phyloP scores from a whole-genome alignment of 2,329 filamentous ascomycete genomes.

The Colletotrichum musicola region DNA sequence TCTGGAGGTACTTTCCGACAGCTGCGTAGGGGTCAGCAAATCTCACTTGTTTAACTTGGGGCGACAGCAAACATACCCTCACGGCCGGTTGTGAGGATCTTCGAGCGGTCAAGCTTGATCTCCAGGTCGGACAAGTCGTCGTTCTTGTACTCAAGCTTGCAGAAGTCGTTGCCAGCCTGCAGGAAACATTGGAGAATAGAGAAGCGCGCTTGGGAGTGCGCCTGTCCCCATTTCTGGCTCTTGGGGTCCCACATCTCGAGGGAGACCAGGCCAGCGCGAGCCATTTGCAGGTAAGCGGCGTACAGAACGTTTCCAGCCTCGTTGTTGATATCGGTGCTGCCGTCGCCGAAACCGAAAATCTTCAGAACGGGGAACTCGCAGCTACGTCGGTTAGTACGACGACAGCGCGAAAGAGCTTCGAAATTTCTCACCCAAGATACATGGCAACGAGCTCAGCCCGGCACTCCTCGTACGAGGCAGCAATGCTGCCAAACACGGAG shows the following conservation, averaged over 20 bases:
- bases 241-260: constrained; percentile 97
- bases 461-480: constrained; percentile 93
- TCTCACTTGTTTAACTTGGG: background rate
- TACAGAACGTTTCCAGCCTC: constrained; percentile 91
- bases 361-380: constrained; percentile 91
- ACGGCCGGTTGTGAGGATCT: constrained; percentile 87
- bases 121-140: constrained; percentile 84
- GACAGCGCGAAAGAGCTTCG: too few relatives aligned
- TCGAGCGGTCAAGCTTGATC: constrained; percentile 85
- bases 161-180: constrained; percentile 87
- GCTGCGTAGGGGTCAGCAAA: constrained; percentile 60
- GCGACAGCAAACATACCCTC: constrained; percentile 60
- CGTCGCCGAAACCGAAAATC: constrained; percentile 92
- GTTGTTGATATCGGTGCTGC: constrained; percentile 76
- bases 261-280: constrained; percentile 87
- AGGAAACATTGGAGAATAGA: constrained; percentile 89
- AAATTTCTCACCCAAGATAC: constrained; percentile 65
- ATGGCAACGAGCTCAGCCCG: constrained; percentile 95
- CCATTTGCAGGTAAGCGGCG: constrained; percentile 91
- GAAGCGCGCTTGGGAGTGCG: constrained; percentile 92
- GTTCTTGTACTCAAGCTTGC: constrained; percentile 79
- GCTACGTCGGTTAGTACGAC: constrained; percentile 50
- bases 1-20: constrained; percentile 88
- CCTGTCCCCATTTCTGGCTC: constrained; percentile 90
- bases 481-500: constrained; percentile 88